Evolutionary conservation across 495 filamentous ascomycete species (phyloP).

Genomic region (Penicillium verhagenii): DNA sequence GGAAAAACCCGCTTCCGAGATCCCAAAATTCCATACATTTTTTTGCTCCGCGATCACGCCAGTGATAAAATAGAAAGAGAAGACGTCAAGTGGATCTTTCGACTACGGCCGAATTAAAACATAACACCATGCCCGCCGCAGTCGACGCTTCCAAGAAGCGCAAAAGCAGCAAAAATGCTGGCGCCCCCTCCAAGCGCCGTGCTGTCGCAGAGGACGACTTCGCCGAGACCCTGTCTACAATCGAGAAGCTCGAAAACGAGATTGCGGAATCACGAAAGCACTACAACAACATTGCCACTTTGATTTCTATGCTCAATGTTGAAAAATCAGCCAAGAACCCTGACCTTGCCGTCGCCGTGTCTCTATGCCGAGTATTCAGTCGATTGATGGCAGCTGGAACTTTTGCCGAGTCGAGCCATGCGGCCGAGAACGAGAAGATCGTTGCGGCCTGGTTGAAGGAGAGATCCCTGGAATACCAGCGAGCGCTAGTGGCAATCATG

Average conservation of each 20-base stretch:
- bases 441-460: slow-evolving; percentile 78
- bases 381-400: slow-evolving; percentile 75
- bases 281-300: slow-evolving; percentile 85
- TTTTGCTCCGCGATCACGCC: slow-evolving; percentile 20
- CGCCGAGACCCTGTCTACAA: slow-evolving; percentile 54
- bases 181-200: slow-evolving; percentile 44
- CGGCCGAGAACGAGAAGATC: slow-evolving; percentile 68
- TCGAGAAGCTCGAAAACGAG: slow-evolving; percentile 70
- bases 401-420: slow-evolving; percentile 59
- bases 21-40: slow-evolving; percentile 36
- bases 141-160: slow-evolving; percentile 36
- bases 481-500: slow-evolving; percentile 53
- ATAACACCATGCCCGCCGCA: slow-evolving; percentile 30
- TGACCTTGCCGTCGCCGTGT: slow-evolving; percentile 64
- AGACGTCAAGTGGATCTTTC: background rate
- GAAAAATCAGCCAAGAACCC: slow-evolving; percentile 42
- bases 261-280: slow-evolving; percentile 80
- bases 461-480: slow-evolving; percentile 67
- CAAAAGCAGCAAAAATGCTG: slow-evolving; percentile 38
- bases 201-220: slow-evolving; percentile 40
- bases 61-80: too few relatives aligned
- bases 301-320: slow-evolving; percentile 60
- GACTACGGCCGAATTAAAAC: background rate
- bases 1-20: slow-evolving; percentile 43
- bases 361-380: slow-evolving; percentile 87